Base-by-base conservation (phyloP, 768 basidiomycete species). In the Amanita subjunquillea region DNA sequence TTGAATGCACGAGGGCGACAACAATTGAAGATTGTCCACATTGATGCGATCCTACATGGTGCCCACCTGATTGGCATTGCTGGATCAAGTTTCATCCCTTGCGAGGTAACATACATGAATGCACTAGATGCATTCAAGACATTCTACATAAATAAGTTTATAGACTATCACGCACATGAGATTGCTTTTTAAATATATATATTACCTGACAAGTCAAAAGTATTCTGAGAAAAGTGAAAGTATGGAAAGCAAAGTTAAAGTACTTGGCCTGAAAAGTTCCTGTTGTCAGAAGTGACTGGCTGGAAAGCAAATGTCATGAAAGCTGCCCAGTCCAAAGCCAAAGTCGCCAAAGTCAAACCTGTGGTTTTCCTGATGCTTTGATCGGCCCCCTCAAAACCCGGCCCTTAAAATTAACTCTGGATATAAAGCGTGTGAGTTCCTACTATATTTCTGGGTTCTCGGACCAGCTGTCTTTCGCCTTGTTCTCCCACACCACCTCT, bases 401-500 rank as follows among this genome's bases (percentile, higher is more conserved):
- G 62, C 63, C 7, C 55, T 64, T 27, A 69, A 69, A 43, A 57
- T 68, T 7, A 62, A 59, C 27, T 62, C 59, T 25, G 64, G 63
- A 2, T 68, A 66, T 50, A 68, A 68, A 45, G 63, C 62, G 10
- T 60, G 57, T 41, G 67, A 69, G 53, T 67, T 49, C 47, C 34
- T 58, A 3, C 32, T 62, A 12, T 67, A 65, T 39, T 37, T 68
- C 9, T 65, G 50, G 51, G 57, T 62, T 5, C 53, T 68, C 9
- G 62, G 61, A 0, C 68, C 65, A 0, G 62, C 55, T 32, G 55
- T 67, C 3, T 54, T 68, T 27, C 37, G 59, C 20, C 3, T 56
- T 2, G 5, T 65, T 25, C 23, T 25, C 23, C 23, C 23, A 25
- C 23, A 25, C 23, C 23, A 25, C 23, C 23, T 25, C 23, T 25